Percentiles rank a stretch among this genome's conserved stretches.
phyloP scores from a whole-genome alignment of 352 stramenopile species.

The Globisporangium yorkense region DNA sequence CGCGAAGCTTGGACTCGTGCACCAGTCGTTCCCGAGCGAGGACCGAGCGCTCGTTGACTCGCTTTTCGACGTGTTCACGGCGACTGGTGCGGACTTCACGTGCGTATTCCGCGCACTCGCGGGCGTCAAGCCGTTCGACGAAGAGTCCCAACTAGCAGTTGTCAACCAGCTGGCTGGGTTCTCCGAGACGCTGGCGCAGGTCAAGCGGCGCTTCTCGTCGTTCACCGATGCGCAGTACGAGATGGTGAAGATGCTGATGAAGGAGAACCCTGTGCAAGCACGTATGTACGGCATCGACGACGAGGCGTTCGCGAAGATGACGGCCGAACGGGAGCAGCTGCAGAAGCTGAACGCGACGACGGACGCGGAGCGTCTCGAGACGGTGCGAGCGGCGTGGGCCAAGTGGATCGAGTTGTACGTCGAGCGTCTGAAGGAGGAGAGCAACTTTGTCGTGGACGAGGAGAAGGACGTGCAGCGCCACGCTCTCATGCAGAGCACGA shows the following conservation, averaged over 20 bases:
- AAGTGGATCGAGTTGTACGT: constrained; percentile 58
- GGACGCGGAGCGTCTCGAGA: constrained; percentile 35
- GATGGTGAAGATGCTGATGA: constrained; percentile 54
- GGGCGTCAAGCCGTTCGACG: constrained; percentile 33
- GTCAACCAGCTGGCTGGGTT: constrained; percentile 48
- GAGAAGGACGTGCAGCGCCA: constrained; percentile 31
- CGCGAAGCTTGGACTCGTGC: constrained; percentile 59
- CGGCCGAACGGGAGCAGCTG: constrained; percentile 33
- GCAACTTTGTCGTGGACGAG: constrained; percentile 22
- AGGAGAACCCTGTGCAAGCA: constrained; percentile 55
- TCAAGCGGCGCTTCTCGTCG: constrained; percentile 48
- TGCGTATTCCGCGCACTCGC: constrained; percentile 62
- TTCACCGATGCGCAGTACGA: constrained; percentile 74
- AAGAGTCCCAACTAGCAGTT: constrained; percentile 18
- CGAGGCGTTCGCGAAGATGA: constrained; percentile 50
- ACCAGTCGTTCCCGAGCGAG: constrained; percentile 19
- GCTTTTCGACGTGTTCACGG: constrained; percentile 48
- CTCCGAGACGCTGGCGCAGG: constrained; percentile 64
- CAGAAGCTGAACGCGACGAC: constrained; percentile 36
- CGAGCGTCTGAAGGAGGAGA: constrained; percentile 36
- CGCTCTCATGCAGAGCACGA: constrained; percentile 50
- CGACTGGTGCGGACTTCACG: constrained; percentile 76
- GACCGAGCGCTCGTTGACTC: constrained; percentile 44
- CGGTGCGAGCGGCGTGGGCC: constrained; percentile 41
- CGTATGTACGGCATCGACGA: constrained; percentile 72